These are phyloP conservation scores for Rhododendron molle DNA, from an alignment of 148 eudicot species.

Conservation along the genomic window DNA sequence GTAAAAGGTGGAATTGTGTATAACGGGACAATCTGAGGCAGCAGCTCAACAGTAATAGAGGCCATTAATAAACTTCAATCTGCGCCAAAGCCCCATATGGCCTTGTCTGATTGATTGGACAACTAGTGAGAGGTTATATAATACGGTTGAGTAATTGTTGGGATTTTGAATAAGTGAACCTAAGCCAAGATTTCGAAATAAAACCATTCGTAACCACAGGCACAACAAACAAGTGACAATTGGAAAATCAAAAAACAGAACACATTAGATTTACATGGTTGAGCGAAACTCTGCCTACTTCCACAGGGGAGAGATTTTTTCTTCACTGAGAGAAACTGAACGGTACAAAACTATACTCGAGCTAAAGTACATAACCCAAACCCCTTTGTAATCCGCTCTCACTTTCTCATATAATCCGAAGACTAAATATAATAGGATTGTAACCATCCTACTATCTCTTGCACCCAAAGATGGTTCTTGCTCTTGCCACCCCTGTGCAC, in stretches of 20 bases:
- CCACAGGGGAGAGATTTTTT: not conserved
- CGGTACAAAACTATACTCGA: not conserved
- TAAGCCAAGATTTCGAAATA: not conserved
- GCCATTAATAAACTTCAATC: not conserved
- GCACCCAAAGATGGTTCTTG: not conserved
- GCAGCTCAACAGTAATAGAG: not conserved
- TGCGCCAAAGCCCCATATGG: not conserved
- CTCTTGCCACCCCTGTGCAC: not conserved
- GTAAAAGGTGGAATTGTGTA: not conserved
- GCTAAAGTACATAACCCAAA: not conserved
- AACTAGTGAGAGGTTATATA: not conserved
- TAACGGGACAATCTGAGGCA: not conserved
- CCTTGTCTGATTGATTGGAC: not conserved
- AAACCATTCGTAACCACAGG: not conserved
- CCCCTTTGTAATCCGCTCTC: not conserved
- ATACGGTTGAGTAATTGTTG: not conserved
- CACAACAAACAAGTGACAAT: not conserved
- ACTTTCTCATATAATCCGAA: not conserved
- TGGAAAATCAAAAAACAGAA: not conserved
- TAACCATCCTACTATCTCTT: not conserved
- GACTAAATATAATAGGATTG: not conserved
- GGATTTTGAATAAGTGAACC: not conserved
- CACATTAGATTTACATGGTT: not conserved
- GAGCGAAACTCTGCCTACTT: not conserved
- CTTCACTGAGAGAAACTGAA: not conserved